Conservation (phyloP, 768 basidiomycete species). For the Boletus eberwhitei region DNA sequence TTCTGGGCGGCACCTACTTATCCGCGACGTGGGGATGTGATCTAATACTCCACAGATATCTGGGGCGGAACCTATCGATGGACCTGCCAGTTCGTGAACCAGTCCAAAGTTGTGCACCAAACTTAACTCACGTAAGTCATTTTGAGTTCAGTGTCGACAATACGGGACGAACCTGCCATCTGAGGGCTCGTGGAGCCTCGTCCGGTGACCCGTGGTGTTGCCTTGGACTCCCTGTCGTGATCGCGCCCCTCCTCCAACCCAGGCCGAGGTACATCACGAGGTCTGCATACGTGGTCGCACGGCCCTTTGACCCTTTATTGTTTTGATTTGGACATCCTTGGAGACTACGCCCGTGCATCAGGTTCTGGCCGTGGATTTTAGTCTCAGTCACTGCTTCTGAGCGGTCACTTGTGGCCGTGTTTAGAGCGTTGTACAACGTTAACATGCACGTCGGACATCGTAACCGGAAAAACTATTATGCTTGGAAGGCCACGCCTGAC, state of each 20-base stretch:
- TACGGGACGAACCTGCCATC: slow-evolving; percentile 12
- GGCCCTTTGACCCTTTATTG: slow-evolving; percentile 11
- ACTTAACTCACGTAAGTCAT: neutral
- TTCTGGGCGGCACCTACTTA: slow-evolving; percentile 14
- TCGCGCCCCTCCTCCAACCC: neutral
- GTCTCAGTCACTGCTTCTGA: neutral
- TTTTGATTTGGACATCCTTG: slow-evolving; percentile 1
- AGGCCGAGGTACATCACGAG: slow-evolving; percentile 1
- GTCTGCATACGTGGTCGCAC: slow-evolving; percentile 11
- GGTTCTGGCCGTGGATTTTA: neutral
- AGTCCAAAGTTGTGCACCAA: slow-evolving; percentile 1
- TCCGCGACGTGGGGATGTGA: slow-evolving; percentile 21
- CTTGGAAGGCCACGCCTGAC: neutral
- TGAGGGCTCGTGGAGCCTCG: neutral
- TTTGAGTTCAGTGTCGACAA: slow-evolving; percentile 6
- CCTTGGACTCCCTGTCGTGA: too few species aligned
- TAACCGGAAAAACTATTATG: neutral
- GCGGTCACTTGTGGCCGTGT: neutral
- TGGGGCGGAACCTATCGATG: slow-evolving; percentile 7
- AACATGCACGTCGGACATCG: neutral
- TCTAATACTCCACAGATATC: slow-evolving; percentile 9
- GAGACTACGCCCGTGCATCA: neutral
- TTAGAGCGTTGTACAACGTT: neutral
- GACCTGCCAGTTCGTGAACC: slow-evolving; percentile 8
- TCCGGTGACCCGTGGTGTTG: neutral